A percentile compares a stretch with the other conserved stretches of the same genome.
Evolutionary conservation across 352 stramenopile genomes (phyloP).

Genomic region (Plasmopara muralis): DNA sequence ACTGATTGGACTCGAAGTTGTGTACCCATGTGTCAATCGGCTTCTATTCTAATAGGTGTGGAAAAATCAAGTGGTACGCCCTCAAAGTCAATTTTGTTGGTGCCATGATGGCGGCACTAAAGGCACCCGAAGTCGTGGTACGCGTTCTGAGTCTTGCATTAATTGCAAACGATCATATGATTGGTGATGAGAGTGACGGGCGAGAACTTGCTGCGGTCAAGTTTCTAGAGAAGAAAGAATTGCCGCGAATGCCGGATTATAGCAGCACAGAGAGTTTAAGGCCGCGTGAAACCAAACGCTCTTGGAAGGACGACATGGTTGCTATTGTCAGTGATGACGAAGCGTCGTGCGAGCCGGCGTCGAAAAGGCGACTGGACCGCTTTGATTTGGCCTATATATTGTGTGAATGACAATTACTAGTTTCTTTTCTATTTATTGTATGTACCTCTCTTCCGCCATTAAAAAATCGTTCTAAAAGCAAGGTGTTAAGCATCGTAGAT

Average conservation of each 20-base stretch:
- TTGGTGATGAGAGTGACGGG: slow-evolving; percentile 27
- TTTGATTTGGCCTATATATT: slow-evolving; percentile 1
- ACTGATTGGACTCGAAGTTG: slow-evolving; percentile 37
- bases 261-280: neutral
- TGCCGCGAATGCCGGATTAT: too few species aligned
- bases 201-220: slow-evolving; percentile 7
- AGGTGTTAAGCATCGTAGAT: too few species aligned
- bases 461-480: too few species aligned
- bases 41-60: slow-evolving; percentile 35
- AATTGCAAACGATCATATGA: slow-evolving; percentile 41
- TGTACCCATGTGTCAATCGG: slow-evolving; percentile 37
- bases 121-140: slow-evolving; percentile 20
- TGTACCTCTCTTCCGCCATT: too few species aligned
- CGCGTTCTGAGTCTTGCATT: slow-evolving; percentile 7
- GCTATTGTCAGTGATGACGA: neutral
- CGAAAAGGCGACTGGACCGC: neutral
- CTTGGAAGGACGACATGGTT: neutral
- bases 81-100: slow-evolving; percentile 34
- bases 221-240: neutral
- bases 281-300: neutral
- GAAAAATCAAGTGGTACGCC: slow-evolving; percentile 40
- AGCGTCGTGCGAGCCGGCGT: neutral
- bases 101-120: slow-evolving; percentile 25
- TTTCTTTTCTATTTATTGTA: neutral
- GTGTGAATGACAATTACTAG: neutral